These are phyloP conservation scores for Pythium phragmiticola DNA, from an alignment of 352 stramenopile species.

Conservation along the genomic window DNA sequence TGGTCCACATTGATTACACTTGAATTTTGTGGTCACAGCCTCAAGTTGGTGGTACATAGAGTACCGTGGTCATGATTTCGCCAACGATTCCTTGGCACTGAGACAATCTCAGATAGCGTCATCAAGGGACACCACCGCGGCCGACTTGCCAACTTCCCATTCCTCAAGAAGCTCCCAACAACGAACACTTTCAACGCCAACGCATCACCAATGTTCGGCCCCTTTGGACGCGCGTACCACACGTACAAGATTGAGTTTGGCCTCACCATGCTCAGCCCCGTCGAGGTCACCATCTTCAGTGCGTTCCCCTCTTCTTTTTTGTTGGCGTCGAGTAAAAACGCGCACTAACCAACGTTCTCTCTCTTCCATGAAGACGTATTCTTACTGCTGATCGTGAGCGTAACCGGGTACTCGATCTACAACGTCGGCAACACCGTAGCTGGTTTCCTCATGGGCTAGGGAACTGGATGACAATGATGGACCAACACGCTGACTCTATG, in stretches of 20 bases:
- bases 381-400: slow-evolving; percentile 64
- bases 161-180: not conserved
- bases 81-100: not conserved
- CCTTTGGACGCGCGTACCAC: slow-evolving; percentile 65
- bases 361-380: slow-evolving; percentile 48
- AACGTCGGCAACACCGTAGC: slow-evolving; percentile 49
- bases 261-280: slow-evolving; percentile 80
- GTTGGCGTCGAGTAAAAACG: not conserved
- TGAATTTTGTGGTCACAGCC: not conserved
- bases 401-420: slow-evolving; percentile 81
- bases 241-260: slow-evolving; percentile 89
- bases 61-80: not conserved
- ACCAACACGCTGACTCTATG: no score
- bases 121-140: not conserved
- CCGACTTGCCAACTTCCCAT: not conserved
- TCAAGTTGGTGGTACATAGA: not conserved
- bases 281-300: slow-evolving; percentile 85
- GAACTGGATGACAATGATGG: not conserved
- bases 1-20: slow-evolving; percentile 9
- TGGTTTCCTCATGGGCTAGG: slow-evolving; percentile 34
- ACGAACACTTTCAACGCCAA: not conserved
- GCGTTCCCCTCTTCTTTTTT: slow-evolving; percentile 29
- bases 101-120: not conserved
- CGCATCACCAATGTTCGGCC: slow-evolving; percentile 46
- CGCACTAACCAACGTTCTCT: not conserved